Evolutionary conservation across 768 basidiomycete genomes (phyloP), one percentile per base, ranked within the genome.

Genomic region (Termitomyces eurrhizus): DNA sequence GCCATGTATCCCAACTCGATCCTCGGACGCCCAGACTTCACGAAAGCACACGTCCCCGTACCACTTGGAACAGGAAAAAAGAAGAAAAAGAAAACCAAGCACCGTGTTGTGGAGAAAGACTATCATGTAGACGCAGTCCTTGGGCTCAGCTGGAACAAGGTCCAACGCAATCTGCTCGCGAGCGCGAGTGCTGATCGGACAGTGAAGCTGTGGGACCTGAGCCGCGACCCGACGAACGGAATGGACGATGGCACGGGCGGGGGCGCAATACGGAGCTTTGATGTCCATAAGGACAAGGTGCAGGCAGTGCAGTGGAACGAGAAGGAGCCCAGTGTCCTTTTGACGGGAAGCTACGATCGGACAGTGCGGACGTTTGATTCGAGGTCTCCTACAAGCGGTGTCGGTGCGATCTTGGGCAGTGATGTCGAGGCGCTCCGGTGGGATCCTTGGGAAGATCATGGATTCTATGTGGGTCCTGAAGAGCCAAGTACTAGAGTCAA

Each of bases 151-250:
- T 98, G 97, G 96, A 98, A 98, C 69, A 87, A 81, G 58, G 77
- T 81, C 2, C 93, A 96, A 68, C 81, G 94, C n/a, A 93, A 95
- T 67, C 78, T 98, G 52, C 80, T 99, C 7, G 92, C 96, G 0
- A 93, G 91, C 51, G 92, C 92, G 3, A 93, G 90, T 57, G 96
- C 97, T 2, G 97, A 99, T 75, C 83, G 86, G 56, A 98, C 96
- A 0, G 93, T 99, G 63, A 99, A 99, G 74, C 76, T 99, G 32
- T 99, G 96, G 97, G 97, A 99, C 77, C 79, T 99, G 57, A 88
- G 82, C 42, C 81, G 92, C 14, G 82, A 86, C 56, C 83, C 86
- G 5, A 79, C 78, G 13, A 73, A 69, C 57, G 70, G 73, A 2
- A 67, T 60, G 37, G 62, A 67, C 51, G 80, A 77, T 44, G 80